Base-by-base conservation (phyloP, 805 yeast species). In the Metschnikowia picachoensis region DNA sequence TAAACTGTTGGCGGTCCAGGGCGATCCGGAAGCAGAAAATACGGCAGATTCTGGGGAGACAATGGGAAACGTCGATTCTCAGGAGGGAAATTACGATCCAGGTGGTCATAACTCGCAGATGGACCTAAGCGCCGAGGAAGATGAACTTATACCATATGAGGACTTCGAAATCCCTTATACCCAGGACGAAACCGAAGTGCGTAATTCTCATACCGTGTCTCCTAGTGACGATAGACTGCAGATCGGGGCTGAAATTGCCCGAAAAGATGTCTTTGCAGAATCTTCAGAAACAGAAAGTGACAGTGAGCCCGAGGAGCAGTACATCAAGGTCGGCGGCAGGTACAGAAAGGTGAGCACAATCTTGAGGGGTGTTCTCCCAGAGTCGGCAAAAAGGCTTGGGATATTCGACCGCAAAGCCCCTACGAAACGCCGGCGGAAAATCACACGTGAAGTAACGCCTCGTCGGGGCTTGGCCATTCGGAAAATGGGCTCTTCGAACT, bases 391-490 rank as follows among this genome's bases (percentile, higher is more conserved):
- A 46, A 47, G 72, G 17, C 52, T 68, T 8, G 57, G 53, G 6
- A 50, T 61, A 12, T 67, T 55, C 30, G 48, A 45, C 10, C 42
- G 39, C 17, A 40, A 28, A 6, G 17, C 58, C 39, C 47, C 50
- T 25, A 29, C 15, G 10, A 53, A 35, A 31, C 50, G 47, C 14
- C 35, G 31, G 15, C 46, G 33, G 25, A 36, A 30, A 10, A 20
- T 43, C 6, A 14, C 14, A 2, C 42, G 45, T 10, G 39, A 46
- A 7, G 5, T 44, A 8, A 61, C 60, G 31, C 54, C 61, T 25
- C 55, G 75, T 37, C 67, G 60, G 45, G 76, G 76, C 3, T 50
- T 70, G 41, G 76, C 74, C 3, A 48, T 66, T 7, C 59, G 57
- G 44, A 70, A 69, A 44, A 35, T 33, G 13, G 44, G 47, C 6